Conservation (phyloP, 164 flowering plant genomes). For the Magnolia kwangsiensis region DNA sequence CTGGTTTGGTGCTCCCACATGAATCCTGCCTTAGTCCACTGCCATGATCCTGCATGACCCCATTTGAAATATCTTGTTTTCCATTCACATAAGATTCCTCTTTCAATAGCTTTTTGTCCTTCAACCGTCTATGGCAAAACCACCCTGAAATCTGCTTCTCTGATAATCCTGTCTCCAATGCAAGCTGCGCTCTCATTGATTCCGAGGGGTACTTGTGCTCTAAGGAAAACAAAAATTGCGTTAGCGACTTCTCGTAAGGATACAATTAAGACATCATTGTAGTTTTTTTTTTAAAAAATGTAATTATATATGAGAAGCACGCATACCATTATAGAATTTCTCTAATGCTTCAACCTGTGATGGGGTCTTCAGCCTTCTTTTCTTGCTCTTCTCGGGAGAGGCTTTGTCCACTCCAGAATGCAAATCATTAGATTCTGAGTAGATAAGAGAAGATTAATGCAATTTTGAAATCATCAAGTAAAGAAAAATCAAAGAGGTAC, state of each 20-base stretch:
- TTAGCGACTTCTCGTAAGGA: background rate
- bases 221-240: slow-evolving; percentile 24
- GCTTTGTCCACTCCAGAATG: slow-evolving; percentile 52
- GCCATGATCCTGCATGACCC: slow-evolving; percentile 72
- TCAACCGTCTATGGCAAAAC: slow-evolving; percentile 95
- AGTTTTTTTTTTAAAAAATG: background rate
- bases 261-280: background rate
- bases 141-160: slow-evolving; percentile 93
- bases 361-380: slow-evolving; percentile 76
- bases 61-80: slow-evolving; percentile 75
- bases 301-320: background rate
- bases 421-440: slow-evolving; percentile 41
- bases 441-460: background rate
- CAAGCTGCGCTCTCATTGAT: slow-evolving; percentile 54
- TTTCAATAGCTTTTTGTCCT: slow-evolving; percentile 60
- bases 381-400: slow-evolving; percentile 46
- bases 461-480: background rate
- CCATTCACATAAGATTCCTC: slow-evolving; percentile 49
- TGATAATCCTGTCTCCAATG: slow-evolving; percentile 64
- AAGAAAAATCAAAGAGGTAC: background rate
- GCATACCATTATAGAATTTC: slow-evolving; percentile 68
- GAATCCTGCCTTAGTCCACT: slow-evolving; percentile 88
- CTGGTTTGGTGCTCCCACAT: slow-evolving; percentile 87
- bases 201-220: slow-evolving; percentile 88
- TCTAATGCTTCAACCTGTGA: slow-evolving; percentile 70